Conservation (phyloP, 495 filamentous ascomycete species). For the Penicillium steckii region DNA sequence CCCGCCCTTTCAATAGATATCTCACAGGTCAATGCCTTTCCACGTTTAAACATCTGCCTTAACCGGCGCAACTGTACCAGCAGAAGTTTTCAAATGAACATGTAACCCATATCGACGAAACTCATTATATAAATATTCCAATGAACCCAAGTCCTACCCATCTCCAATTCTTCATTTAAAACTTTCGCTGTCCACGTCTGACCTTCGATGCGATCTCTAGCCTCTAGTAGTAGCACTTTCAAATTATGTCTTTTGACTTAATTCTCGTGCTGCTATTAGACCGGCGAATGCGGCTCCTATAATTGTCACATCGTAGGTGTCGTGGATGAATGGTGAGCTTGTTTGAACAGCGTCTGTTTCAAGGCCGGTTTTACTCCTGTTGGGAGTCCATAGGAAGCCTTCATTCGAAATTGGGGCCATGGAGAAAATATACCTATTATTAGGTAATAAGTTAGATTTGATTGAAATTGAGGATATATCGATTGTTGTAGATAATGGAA, state of each 20-base stretch:
- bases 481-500: not conserved
- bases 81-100: conserved; percentile 10
- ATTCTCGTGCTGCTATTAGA: conserved; percentile 26
- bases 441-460: not conserved
- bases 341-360: not conserved
- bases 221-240: conserved; percentile 28
- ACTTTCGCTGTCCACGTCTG: conserved; percentile 26
- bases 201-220: conserved; percentile 32
- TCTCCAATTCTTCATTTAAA: conserved; percentile 20
- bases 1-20: not conserved
- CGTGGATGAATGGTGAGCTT: not conserved
- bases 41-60: not conserved
- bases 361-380: not conserved
- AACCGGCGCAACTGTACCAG: conserved; percentile 3
- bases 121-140: conserved; percentile 23
- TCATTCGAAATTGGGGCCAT: conserved; percentile 1
- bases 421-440: not conserved
- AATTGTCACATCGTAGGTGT: conserved; percentile 23
- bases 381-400: conserved; percentile 8
- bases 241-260: conserved; percentile 11
- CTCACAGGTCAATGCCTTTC: not conserved
- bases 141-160: conserved; percentile 34
- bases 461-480: not conserved
- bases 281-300: conserved; percentile 29
- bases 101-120: conserved; percentile 22